Evolutionary conservation across 257 asterid genomes (phyloP), one percentile per base, ranked within the genome.

Genomic region (Ajuga chamaepitys): DNA sequence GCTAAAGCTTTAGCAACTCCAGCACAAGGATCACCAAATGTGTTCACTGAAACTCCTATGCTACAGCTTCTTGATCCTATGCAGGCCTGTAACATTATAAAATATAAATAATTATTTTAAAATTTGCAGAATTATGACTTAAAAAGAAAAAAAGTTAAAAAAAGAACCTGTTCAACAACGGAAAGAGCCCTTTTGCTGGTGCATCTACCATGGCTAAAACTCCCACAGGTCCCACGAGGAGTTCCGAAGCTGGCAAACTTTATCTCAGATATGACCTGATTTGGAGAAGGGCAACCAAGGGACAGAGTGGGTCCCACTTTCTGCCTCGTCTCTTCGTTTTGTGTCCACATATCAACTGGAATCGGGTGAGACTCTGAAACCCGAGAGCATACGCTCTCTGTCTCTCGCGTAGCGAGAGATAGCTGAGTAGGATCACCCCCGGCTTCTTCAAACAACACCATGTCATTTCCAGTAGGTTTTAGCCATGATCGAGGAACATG

Each of bases 401-500:
- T 74, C 71, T 82, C 87, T 56, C 74, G 70, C n/a, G 96, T 78
- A 2, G 86, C 88, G 42, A 92, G 78, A n/a, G 95, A 82, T 70
- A 89, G 18, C 78, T 78, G 74, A 1, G 90, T 87, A 8, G 98
- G 97, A 75, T 87, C 86, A 7, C 98, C 98, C 38, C 98, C 95
- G 32, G 28, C 65, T 81, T 92, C 95, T 85, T 92, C 98, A 32
- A 92, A 81, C 75, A 92, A 45, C 42, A 92, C 97, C 0, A 92
- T 58, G 55, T 77, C 58, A 25, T 92, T 92, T 17, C 83, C 96
- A 16, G 74, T 79, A 5, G 92, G 79, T 64, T 85, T 47, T 26
- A 88, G 78, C 98, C 98, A 91, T 4, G 82, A 82, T 58, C 96
- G 98, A 21, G 98, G 98, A 46, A 92, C 89, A 5, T 92, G 98